Evolutionary conservation across 164 flowering plant species (phyloP), one percentile per base, ranked within the genome.

Genomic region (Vitis amurensis): DNA sequence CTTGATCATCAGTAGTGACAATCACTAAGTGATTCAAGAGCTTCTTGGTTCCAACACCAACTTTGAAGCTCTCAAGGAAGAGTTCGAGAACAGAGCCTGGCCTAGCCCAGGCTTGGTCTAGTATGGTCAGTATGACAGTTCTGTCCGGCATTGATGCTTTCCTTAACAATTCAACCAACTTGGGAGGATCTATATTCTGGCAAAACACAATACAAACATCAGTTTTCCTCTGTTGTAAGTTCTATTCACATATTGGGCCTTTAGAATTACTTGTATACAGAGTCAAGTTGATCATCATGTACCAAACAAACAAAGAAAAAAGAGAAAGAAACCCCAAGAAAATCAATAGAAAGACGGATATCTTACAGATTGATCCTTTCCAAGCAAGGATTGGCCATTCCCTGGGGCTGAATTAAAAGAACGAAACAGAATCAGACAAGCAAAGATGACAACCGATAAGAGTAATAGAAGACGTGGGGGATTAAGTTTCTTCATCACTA

Each of bases 11-110:
- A 51, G 74, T 9, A 4, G 82, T 65, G 19, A 80, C 74, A 19
- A 86, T 76, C 2, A 84, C 59, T 16, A 86, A 47, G 59, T 86
- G 84, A 52, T 77, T 74, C 68, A 86, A 72, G 9, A 83, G 71
- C 16, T 11, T 44, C 31, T 67, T 23, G 15, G 89, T 86, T 0
- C 74, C 75, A 47, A 70, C 29, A 0, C 86, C 86, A 23, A 81
- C 67, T 1, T 49, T 61, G 55, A 84, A 79, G 59, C 89, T 82
- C 75, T 78, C 76, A 0, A 83, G 80, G 71, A 85, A 80, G 58
- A 85, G 79, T 63, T 85, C 84, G 10, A 81, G 72, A 8, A 81
- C 12, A 3, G 85, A 81, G 62, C 53, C 69, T 4, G 85, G 80
- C 31, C 58, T 30, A n/a, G 88, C 76, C 84, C 83, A 82, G 53